These are phyloP conservation scores for Colletotrichum sp. DNA, from an alignment of 2,329 filamentous ascomycete species.

Conservation along the genomic window DNA sequence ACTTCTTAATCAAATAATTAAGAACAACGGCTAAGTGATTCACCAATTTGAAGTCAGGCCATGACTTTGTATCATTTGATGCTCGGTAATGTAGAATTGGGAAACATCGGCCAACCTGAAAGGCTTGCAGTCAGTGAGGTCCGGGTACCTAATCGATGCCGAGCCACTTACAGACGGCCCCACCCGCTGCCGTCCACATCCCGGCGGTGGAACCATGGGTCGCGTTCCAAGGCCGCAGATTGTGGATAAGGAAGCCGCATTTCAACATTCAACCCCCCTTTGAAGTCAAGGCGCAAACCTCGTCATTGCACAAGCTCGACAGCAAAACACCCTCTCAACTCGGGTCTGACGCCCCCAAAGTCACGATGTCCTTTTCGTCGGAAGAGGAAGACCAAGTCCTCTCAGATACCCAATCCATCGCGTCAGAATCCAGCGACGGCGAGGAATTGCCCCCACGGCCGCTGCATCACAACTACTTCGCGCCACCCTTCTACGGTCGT, in stretches of 20 bases:
- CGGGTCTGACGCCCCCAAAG: not conserved
- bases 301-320: not conserved
- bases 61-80: not conserved
- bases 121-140: not conserved
- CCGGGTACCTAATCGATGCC: not conserved
- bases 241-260: not conserved
- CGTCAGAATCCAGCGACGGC: constrained; percentile 12
- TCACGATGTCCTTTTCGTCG: constrained; percentile 19
- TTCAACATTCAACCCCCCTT: not conserved
- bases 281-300: not conserved
- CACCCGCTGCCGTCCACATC: constrained; percentile 3
- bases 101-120: not conserved
- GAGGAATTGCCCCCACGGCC: constrained; percentile 47
- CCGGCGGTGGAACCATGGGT: not conserved
- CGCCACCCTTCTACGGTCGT: constrained; percentile 93
- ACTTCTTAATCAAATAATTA: not conserved
- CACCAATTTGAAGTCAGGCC: accelerated
- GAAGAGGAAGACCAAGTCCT: constrained; percentile 21
- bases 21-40: accelerated
- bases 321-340: not conserved
- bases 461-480: constrained; percentile 61
- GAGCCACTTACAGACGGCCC: not conserved
- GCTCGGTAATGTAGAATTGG: not conserved
- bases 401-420: constrained; percentile 21
- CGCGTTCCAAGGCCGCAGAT: not conserved